Evolutionary conservation across 345 rosid species (phyloP).

Genomic region (Citrus unshiu): DNA sequence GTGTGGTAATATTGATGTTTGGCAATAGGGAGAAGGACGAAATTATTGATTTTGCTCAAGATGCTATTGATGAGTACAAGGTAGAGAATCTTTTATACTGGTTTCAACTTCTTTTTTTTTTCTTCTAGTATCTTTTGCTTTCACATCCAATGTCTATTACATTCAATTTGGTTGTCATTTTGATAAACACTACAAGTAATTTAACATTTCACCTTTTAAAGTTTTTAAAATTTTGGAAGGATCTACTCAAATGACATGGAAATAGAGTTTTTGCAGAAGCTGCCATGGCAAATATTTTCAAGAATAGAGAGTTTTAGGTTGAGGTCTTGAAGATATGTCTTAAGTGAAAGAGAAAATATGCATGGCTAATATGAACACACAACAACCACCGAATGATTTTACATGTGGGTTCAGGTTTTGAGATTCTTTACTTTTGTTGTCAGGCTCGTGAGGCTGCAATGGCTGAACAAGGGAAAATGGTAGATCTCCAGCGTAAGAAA

Average conservation of each 20-base stretch:
- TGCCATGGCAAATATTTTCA: neutral
- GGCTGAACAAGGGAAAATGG: constrained; percentile 81
- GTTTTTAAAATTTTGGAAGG: neutral
- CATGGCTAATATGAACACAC: too few relatives aligned
- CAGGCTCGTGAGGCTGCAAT: constrained; percentile 97
- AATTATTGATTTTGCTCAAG: constrained; percentile 90
- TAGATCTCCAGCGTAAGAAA: constrained; percentile 90
- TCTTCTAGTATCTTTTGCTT: neutral
- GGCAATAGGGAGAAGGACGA: constrained; percentile 85
- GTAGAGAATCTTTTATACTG: constrained; percentile 28
- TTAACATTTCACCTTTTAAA: neutral
- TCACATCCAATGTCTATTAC: neutral
- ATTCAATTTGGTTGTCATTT: neutral
- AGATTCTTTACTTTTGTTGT: constrained; percentile 6
- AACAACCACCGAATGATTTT: neutral
- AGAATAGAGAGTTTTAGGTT: too few relatives aligned
- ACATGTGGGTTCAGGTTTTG: neutral
- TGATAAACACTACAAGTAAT: neutral
- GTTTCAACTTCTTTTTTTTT: neutral
- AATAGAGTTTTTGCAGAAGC: neutral
- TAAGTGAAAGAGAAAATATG: neutral
- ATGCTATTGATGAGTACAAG: constrained; percentile 93
- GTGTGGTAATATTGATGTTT: constrained; percentile 12
- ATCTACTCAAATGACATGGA: neutral
- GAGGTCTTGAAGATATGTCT: neutral